Percentiles rank a stretch among this genome's conserved stretches.
phyloP scores from a whole-genome alignment of 2,329 filamentous ascomycete species.

The Exserohilum turcica region DNA sequence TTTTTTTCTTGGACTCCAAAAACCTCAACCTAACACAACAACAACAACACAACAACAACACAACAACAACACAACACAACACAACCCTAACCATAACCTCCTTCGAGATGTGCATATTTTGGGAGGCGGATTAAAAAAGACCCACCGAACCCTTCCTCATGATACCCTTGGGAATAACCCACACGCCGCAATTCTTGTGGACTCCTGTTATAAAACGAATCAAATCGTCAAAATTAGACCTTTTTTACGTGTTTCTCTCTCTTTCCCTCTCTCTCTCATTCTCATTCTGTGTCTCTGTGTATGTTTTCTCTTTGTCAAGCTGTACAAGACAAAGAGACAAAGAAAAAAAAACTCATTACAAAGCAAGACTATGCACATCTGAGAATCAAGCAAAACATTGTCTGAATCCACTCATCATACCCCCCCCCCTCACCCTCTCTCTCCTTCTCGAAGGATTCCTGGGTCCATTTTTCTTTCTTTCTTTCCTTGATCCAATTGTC shows the following conservation, averaged over 20 bases:
- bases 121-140: constrained; percentile 9
- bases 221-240: constrained; percentile 22
- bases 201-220: constrained; percentile 22
- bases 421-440: no score
- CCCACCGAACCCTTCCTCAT: constrained; percentile 16
- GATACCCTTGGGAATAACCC: constrained; percentile 30
- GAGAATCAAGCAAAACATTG: no score
- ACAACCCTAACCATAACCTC: constrained; percentile 1
- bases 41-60: not conserved
- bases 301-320: no score
- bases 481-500: no score
- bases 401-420: no score
- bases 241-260: not conserved
- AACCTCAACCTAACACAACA: no score
- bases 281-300: no score
- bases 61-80: no score
- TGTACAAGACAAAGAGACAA: not conserved
- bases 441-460: no score
- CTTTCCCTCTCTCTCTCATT: not conserved
- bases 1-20: not conserved
- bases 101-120: constrained; percentile 27
- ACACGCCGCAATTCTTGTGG: constrained; percentile 13
- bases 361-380: no score
- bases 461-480: no score
- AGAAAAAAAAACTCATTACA: not conserved